Percentiles rank a stretch among this genome's conserved stretches.
Conservation (phyloP, 257 asterid genomes). For the Solanum tarapatanum region DNA sequence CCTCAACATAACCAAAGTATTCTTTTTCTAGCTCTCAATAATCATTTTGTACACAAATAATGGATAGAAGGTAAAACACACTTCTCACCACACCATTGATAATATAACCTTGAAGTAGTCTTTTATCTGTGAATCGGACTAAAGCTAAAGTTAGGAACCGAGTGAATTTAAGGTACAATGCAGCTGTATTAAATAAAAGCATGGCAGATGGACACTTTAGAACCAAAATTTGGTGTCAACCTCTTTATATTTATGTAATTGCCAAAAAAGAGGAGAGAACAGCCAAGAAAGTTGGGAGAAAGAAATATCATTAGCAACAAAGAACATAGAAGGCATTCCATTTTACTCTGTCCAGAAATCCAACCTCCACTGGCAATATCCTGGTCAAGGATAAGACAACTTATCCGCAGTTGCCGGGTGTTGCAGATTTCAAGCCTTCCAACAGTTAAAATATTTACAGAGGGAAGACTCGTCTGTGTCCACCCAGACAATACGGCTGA, state of each 20-base stretch:
- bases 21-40: not conserved
- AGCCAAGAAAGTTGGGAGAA: not conserved
- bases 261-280: not conserved
- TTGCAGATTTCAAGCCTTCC: slow-evolving; percentile 8
- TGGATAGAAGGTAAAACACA: not conserved
- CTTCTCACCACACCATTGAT: not conserved
- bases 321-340: slow-evolving; percentile 8
- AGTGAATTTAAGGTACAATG: not conserved
- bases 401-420: slow-evolving; percentile 3
- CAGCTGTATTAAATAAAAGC: not conserved
- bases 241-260: slow-evolving; percentile 9
- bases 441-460: slow-evolving; percentile 13
- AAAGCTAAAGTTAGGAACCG: not conserved
- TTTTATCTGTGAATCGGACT: not conserved
- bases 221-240: slow-evolving; percentile 14
- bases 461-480: not conserved
- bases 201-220: not conserved
- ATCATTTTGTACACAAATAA: not conserved
- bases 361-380: slow-evolving; percentile 8
- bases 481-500: not conserved
- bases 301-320: slow-evolving; percentile 6
- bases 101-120: not conserved
- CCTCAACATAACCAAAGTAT: not conserved
- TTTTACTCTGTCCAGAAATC: slow-evolving; percentile 8
- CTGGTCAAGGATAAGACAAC: not conserved